Conservation (phyloP, 2,329 filamentous ascomycete genomes). For the Cylindrodendrum hubeiense region DNA sequence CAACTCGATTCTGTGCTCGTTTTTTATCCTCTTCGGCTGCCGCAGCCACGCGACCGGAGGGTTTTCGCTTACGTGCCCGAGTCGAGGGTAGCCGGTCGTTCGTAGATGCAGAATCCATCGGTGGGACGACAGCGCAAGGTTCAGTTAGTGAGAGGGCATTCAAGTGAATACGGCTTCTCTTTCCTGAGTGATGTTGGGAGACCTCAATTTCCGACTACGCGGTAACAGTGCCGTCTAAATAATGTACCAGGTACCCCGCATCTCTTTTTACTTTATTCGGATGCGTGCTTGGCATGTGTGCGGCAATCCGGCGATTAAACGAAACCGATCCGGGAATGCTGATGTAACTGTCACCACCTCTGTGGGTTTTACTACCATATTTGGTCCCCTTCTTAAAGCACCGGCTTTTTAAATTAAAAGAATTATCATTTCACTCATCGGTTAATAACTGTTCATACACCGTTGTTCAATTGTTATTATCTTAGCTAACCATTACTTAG, state of each 20-base stretch:
- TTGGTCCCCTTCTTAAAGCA: too few relatives aligned
- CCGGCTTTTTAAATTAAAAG: too few relatives aligned
- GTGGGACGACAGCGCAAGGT: not conserved
- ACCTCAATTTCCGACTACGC: not conserved
- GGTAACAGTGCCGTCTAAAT: not conserved
- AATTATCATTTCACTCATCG: too few relatives aligned
- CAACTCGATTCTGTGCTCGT: slow-evolving; percentile 2
- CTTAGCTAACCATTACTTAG: not conserved
- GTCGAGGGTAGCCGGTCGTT: not conserved
- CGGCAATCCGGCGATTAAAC: too few relatives aligned
- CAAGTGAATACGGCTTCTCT: not conserved
- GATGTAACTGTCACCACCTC: too few relatives aligned
- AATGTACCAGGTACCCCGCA: not conserved
- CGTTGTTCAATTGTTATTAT: not conserved
- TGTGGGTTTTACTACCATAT: too few relatives aligned
- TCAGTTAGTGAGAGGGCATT: not conserved
- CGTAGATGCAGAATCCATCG: not conserved
- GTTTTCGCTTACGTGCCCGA: not conserved
- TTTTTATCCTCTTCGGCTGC: not conserved
- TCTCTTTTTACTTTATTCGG: not conserved
- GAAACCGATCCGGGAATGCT: too few relatives aligned
- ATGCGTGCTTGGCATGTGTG: too few relatives aligned
- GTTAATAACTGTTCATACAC: too few relatives aligned
- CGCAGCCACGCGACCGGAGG: not conserved
- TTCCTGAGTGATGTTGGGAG: not conserved